Conservation (phyloP, 345 rosid species). For the Eucalyptus shirleyi region DNA sequence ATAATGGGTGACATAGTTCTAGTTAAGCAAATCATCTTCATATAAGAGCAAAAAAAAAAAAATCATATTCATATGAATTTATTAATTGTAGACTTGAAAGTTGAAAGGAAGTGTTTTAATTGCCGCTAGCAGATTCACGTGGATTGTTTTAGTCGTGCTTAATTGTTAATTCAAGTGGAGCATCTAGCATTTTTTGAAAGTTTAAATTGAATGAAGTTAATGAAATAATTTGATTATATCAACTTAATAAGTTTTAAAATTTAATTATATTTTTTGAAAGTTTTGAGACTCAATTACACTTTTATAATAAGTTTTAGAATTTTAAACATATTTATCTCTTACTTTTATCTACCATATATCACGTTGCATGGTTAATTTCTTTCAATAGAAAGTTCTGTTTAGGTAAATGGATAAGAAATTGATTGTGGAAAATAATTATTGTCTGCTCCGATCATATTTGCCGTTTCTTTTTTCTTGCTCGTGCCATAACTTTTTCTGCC, state of each 20-base stretch:
- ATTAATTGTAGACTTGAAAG: not conserved
- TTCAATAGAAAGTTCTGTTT: not conserved
- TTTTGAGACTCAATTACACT: fast-evolving
- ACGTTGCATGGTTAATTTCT: not conserved
- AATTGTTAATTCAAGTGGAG: not conserved
- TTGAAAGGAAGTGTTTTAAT: not conserved
- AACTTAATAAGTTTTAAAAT: too few relatives aligned
- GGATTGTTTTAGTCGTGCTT: not conserved
- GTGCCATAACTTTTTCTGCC: not conserved
- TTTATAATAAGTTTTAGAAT: fast-evolving
- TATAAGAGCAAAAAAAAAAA: too few relatives aligned
- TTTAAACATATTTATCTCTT: too few relatives aligned
- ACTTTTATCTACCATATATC: too few relatives aligned
- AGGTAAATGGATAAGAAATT: not conserved
- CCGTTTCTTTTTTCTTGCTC: not conserved
- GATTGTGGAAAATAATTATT: not conserved
- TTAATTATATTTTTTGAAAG: fast-evolving
- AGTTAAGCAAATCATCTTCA: not conserved
- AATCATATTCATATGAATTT: not conserved
- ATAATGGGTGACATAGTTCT: too few relatives aligned
- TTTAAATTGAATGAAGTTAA: too few relatives aligned
- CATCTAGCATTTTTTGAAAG: not conserved
- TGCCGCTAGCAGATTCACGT: not conserved
- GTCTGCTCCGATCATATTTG: not conserved
- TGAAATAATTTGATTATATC: too few relatives aligned